These are phyloP conservation scores for Phoma herbarum DNA, from an alignment of 2,329 filamentous ascomycete genomes.

Conservation along the genomic window DNA sequence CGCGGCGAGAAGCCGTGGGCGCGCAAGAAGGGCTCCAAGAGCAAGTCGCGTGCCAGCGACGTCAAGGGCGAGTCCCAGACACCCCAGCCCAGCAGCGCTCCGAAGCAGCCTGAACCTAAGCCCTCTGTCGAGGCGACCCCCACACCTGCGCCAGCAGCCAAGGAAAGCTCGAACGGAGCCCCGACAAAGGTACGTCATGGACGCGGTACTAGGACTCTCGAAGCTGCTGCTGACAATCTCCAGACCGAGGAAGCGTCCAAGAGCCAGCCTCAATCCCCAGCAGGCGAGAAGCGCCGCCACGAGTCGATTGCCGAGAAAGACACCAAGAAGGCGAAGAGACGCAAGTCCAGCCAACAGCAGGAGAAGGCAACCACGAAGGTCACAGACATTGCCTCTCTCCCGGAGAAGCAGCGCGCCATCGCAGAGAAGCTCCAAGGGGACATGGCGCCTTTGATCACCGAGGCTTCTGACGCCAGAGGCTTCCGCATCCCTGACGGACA, in stretches of 20 bases:
- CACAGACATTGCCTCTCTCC: slow-evolving; percentile 51
- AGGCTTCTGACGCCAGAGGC: slow-evolving; percentile 71
- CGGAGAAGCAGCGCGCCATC: slow-evolving; percentile 73
- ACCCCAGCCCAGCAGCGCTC: slow-evolving; percentile 25
- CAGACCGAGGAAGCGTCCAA: slow-evolving; percentile 34
- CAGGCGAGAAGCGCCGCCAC: slow-evolving; percentile 50
- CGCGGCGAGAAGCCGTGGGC: slow-evolving; percentile 86
- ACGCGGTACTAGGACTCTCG: too few relatives aligned
- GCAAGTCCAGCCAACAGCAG: slow-evolving; percentile 48
- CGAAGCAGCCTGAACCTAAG: slow-evolving; percentile 26
- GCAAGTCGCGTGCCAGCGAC: slow-evolving; percentile 73
- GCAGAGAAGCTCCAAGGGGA: slow-evolving; percentile 76
- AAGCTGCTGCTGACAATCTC: slow-evolving; percentile 16
- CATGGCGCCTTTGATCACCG: slow-evolving; percentile 71
- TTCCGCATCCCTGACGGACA: slow-evolving; percentile 71
- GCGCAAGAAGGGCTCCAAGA: slow-evolving; percentile 65
- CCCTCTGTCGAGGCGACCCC: slow-evolving; percentile 21
- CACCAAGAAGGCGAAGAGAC: slow-evolving; percentile 45
- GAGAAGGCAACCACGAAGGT: slow-evolving; percentile 31
- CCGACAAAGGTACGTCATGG: slow-evolving; percentile 35
- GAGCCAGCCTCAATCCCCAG: slow-evolving; percentile 47
- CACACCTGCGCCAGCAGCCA: slow-evolving; percentile 26
- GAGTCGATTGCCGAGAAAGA: slow-evolving; percentile 46
- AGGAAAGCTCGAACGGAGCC: slow-evolving; percentile 37
- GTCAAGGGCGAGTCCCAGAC: slow-evolving; percentile 53